A percentile compares a stretch with the other conserved stretches of the same genome.
phyloP scores from a whole-genome alignment of 2,329 filamentous ascomycete species.

The Claviceps sp. region DNA sequence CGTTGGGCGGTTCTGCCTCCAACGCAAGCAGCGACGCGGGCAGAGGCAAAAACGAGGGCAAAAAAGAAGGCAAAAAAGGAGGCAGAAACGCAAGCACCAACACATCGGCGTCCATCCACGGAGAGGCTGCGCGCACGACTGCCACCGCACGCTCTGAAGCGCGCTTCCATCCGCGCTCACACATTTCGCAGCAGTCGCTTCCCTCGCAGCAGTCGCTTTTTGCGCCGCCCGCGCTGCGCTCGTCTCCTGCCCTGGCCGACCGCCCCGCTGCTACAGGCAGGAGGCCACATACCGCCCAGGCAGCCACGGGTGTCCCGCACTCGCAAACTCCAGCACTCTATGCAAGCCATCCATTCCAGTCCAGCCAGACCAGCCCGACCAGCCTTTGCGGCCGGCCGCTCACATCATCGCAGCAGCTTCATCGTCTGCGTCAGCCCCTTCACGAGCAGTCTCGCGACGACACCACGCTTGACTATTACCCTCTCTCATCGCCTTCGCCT shows the following conservation, averaged over 20 bases:
- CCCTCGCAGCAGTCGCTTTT: not conserved
- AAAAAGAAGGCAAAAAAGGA: not conserved
- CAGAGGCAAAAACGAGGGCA: not conserved
- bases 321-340: not conserved
- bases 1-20: constrained; percentile 30
- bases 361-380: not conserved
- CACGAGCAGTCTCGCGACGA: constrained; percentile 13
- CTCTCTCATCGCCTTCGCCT: constrained; percentile 14
- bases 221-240: not conserved
- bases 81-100: not conserved
- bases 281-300: constrained; percentile 10
- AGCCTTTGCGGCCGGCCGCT: constrained; percentile 7
- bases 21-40: not conserved
- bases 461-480: constrained; percentile 8
- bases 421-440: constrained; percentile 8
- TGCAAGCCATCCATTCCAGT: no score
- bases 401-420: constrained; percentile 2
- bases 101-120: not conserved
- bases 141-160: not conserved
- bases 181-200: constrained; percentile 5
- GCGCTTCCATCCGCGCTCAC: not conserved
- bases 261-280: constrained; percentile 24
- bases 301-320: constrained; percentile 8
- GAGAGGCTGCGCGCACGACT: not conserved
- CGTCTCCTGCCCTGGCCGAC: constrained; percentile 29